Conservation (phyloP, 257 asterid species). For the Rehmannia glutinosa region DNA sequence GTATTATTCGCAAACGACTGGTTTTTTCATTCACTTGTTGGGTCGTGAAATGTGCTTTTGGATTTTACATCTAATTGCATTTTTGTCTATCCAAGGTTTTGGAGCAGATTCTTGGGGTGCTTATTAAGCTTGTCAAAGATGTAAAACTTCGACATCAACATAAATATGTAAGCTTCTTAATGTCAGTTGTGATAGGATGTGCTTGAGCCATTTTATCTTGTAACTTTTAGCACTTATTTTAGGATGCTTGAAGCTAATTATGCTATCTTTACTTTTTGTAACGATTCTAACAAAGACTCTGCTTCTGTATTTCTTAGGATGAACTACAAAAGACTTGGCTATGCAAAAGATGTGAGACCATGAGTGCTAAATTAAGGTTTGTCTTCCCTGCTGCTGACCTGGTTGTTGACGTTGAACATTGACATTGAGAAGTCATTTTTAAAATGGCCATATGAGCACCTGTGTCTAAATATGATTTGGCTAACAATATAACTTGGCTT, state of each 20-base stretch:
- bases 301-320: slow-evolving; percentile 49
- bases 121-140: slow-evolving; percentile 95
- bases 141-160: slow-evolving; percentile 91
- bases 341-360: slow-evolving; percentile 96
- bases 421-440: slow-evolving; percentile 7
- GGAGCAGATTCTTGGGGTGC: slow-evolving; percentile 99
- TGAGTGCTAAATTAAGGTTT: slow-evolving; percentile 97
- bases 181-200: slow-evolving; percentile 4
- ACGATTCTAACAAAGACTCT: not conserved
- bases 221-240: not conserved
- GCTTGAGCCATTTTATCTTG: not conserved
- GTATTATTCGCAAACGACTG: not conserved
- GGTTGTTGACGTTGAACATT: slow-evolving; percentile 15
- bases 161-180: slow-evolving; percentile 69
- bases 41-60: not conserved
- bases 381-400: slow-evolving; percentile 24
- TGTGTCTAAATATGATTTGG: slow-evolving; percentile 9
- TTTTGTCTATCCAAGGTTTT: slow-evolving; percentile 57
- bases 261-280: not conserved
- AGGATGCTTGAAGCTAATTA: slow-evolving; percentile 9
- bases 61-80: slow-evolving; percentile 15
- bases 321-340: slow-evolving; percentile 95
- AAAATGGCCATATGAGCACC: not conserved
- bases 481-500: slow-evolving; percentile 24
- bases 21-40: slow-evolving; percentile 7